These are phyloP conservation scores for Coriaria nepalensis DNA, from an alignment of 306 rosid genomes.

Conservation along the genomic window DNA sequence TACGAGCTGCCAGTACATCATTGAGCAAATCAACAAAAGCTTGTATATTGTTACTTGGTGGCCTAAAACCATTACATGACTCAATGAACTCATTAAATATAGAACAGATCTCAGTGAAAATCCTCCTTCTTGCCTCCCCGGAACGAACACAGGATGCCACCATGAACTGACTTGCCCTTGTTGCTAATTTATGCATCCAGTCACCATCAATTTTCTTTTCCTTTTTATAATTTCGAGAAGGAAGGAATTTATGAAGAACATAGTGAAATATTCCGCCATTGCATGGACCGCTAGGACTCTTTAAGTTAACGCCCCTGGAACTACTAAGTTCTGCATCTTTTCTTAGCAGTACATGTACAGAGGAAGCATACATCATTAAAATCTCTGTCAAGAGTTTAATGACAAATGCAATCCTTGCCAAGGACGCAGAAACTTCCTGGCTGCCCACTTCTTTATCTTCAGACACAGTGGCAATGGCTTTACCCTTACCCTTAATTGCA, in stretches of 20 bases:
- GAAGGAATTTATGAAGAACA: constrained; percentile 67
- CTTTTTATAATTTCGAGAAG: constrained; percentile 54
- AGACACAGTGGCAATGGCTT: constrained; percentile 50
- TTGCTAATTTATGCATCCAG: constrained; percentile 97
- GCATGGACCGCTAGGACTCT: constrained; percentile 32
- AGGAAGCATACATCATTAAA: constrained; percentile 68
- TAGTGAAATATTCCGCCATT: constrained; percentile 70
- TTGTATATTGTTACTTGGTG: constrained; percentile 55
- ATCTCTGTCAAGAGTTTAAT: constrained; percentile 80
- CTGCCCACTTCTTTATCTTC: constrained; percentile 41
- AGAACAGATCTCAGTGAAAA: constrained; percentile 59
- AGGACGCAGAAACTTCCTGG: constrained; percentile 72
- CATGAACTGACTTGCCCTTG: constrained; percentile 74
- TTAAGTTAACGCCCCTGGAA: constrained; percentile 38
- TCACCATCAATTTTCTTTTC: constrained; percentile 83
- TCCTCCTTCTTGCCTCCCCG: constrained; percentile 81
- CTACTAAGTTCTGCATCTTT: constrained; percentile 71
- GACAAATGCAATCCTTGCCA: constrained; percentile 80
- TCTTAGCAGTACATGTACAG: constrained; percentile 81
- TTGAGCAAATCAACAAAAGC: constrained; percentile 74
- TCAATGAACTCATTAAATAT: constrained; percentile 60
- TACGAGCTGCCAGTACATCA: constrained; percentile 79
- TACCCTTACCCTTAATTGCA: constrained; percentile 74
- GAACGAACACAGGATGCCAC: constrained; percentile 95
- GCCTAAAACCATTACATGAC: constrained; percentile 42